Base-by-base conservation (phyloP, 331 rosid genomes). In the Pyrus hybrid region DNA sequence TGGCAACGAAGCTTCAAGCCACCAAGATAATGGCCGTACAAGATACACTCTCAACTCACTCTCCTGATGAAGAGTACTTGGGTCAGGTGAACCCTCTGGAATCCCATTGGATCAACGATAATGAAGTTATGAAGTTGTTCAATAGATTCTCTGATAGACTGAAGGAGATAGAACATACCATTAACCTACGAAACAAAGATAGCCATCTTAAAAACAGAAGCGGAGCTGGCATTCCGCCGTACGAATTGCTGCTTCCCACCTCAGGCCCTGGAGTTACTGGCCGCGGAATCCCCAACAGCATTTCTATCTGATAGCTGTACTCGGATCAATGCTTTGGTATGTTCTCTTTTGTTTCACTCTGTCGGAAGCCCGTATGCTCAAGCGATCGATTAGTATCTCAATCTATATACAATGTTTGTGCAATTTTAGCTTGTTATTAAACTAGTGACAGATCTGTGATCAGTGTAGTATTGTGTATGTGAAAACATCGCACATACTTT, bases 11-110 rank as follows among this genome's bases (percentile, higher is more conserved):
- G 71, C 99, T 95, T 79, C 97, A 95, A 85, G 99, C 99, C 60
- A 95, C 99, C 62, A 95, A 95, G 83, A 79, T 95, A 21, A 95
- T 95, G 99, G 97, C 99, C n/a, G 97, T 95, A 80, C 97, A 90
- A 83, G 96, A 95, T 78, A 92, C 97, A 7, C 79, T 94, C 51
- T 95, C 99, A 5, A 92, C 99, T 30, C 99, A 95, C 82, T 95
- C 99, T 5, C 79, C 99, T 1, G 97, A 95, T 68, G 99, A 95
- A 83, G 99, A 95, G 97, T 95, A 95, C 79, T 85, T 95, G 87
- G 99, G 99, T 53, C 86, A 92, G 82, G 75, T 80, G 56, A 89
- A 85, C 70, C 90, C 64, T 11, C 77, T 87, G 20, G 87, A 92
- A 33, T 10, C 72, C 79, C 90, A 81, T 65, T 90, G 96, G 98